Percentiles rank a stretch among this genome's conserved stretches.
Evolutionary conservation across 164 flowering plant species (phyloP).

Genomic region (Santalum album): DNA sequence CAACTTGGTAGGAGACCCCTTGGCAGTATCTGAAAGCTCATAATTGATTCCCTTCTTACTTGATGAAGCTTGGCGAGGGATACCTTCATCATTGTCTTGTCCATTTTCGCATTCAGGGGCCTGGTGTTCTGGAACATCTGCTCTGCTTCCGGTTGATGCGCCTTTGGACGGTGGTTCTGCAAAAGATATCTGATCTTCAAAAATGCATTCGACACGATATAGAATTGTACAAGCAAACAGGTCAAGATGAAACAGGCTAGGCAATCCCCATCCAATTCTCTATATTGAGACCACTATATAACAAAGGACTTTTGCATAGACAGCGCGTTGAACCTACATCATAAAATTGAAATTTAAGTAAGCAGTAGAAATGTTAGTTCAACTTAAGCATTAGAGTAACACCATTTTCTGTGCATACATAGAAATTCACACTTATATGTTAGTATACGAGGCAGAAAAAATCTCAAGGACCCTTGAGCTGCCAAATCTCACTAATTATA

Average conservation of each 20-base stretch:
- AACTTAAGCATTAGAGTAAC: no score
- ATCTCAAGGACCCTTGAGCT: not conserved
- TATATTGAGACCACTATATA: no score
- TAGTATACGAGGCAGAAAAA: no score
- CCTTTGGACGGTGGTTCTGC: conserved; percentile 15
- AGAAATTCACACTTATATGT: no score
- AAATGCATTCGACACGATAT: not conserved
- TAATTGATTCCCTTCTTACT: conserved; percentile 10
- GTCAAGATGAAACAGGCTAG: no score
- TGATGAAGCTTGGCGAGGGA: conserved; percentile 10
- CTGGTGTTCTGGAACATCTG: conserved; percentile 6
- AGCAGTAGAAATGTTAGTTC: no score
- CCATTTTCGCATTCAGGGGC: conserved; percentile 5
- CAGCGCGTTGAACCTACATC: no score
- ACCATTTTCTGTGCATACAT: no score
- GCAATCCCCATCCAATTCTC: no score
- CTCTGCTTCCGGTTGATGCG: conserved; percentile 7
- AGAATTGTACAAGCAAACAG: not conserved
- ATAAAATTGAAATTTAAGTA: no score
- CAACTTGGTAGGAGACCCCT: conserved; percentile 15
- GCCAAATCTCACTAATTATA: not conserved
- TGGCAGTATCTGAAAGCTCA: conserved; percentile 12
- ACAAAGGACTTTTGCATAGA: no score
- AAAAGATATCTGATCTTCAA: not conserved
- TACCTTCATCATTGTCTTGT: no score